Evolutionary conservation across 176 grass and related monocot species (phyloP), one percentile per base, ranked within the genome.

Genomic region (Carex cristatella): DNA sequence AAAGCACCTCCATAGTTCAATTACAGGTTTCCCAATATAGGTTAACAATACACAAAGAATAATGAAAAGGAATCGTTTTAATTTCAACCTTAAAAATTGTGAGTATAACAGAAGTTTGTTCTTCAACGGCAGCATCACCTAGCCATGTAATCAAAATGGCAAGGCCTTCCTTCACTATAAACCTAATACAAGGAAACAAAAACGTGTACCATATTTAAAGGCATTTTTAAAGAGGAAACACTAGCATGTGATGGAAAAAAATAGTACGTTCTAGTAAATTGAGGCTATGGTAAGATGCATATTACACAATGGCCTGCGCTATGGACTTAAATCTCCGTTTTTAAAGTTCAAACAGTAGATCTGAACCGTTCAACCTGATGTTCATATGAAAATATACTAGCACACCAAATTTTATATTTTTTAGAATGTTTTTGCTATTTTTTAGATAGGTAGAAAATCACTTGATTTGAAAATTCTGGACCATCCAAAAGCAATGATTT

Each of bases 51-150:
- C 55, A 28, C 4, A 51, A 23, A 23, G 69, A 89, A 59, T 33
- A 40, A 81, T 61, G 33, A 86, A 79, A 85, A 85, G 69, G 65
- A 78, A 55, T 16, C 48, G 4, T 40, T 3, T 3, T 31, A 2
- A 42, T 31, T 83, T 19, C 38, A 42, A 99, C 96, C 96, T 99
- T 99, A 79, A 95, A 94, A 89, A 99, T 91, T 72, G 90, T 64
- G 80, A 88, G 88, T 65, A 99, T 92, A 56, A 99, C 91, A 12
- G 96, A 89, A 79, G 91, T 99, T 92, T 99, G 96, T 70, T 99
- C 96, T 88, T 99, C 96, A 81, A 5, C 81, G 79, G 91, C 83
- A 83, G 91, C 93, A 89, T 95, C 54, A 67, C 85, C 86, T 86
- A 99, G 78, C 96, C 96, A 99, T 79, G 87, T 81, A 66, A 94